phyloP scores from a whole-genome alignment of 352 stramenopile genomes.

The Phytophthora fragariaefolia region DNA sequence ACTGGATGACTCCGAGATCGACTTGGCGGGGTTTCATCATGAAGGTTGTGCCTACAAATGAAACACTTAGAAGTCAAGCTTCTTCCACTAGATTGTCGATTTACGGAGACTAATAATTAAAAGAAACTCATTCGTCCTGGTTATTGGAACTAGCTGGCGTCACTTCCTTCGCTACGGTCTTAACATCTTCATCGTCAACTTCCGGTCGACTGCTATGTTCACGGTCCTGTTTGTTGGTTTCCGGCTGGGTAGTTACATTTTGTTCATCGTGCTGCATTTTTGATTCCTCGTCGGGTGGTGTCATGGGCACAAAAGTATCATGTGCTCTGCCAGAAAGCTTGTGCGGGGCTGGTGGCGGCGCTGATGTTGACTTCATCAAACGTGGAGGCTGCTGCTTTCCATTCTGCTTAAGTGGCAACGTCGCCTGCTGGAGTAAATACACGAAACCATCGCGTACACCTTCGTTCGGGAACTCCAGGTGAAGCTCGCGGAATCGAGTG shows the following conservation, averaged over 20 bases:
- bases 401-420: slow-evolving; percentile 50
- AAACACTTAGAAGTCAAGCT: slow-evolving; percentile 6
- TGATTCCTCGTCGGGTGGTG: slow-evolving; percentile 18
- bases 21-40: too few species aligned
- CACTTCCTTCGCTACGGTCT: slow-evolving; percentile 25
- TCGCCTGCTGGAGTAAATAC: slow-evolving; percentile 73
- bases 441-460: slow-evolving; percentile 72
- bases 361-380: slow-evolving; percentile 23
- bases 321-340: slow-evolving; percentile 7
- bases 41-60: too few species aligned
- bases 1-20: too few species aligned
- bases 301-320: slow-evolving; percentile 24
- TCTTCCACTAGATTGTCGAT: slow-evolving; percentile 28
- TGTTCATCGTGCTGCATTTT: slow-evolving; percentile 15
- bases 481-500: slow-evolving; percentile 69
- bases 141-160: slow-evolving; percentile 26
- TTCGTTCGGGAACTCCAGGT: slow-evolving; percentile 74
- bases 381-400: slow-evolving; percentile 17
- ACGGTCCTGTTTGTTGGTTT: neutral
- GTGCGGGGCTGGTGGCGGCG: slow-evolving; percentile 20
- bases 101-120: slow-evolving; percentile 38
- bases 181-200: slow-evolving; percentile 29
- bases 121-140: slow-evolving; percentile 43
- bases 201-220: slow-evolving; percentile 31
- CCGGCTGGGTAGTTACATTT: neutral